These are phyloP conservation scores for Pleurostoma richardsiae DNA, from an alignment of 2,329 filamentous ascomycete species.

Conservation along the genomic window DNA sequence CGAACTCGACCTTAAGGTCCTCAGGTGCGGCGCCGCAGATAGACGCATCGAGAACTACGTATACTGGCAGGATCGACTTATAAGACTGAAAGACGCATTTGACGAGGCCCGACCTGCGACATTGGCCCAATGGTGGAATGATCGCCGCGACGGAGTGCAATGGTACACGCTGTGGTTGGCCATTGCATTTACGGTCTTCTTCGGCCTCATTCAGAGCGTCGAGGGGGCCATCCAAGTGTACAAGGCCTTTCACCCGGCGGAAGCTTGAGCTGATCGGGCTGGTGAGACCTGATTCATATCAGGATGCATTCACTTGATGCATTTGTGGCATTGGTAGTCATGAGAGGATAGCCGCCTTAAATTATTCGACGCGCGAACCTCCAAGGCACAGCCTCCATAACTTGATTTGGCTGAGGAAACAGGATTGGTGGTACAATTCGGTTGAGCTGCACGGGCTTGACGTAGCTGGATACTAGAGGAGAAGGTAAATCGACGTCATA, in stretches of 20 bases:
- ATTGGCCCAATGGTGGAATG: conserved; percentile 35
- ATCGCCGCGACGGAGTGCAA: conserved; percentile 32
- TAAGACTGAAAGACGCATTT: conserved; percentile 34
- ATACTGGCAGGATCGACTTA: conserved; percentile 36
- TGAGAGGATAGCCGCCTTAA: no score
- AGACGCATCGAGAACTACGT: conserved; percentile 25
- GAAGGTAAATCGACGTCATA: no score
- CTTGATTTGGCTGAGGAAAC: no score
- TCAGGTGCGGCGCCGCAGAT: conserved; percentile 21
- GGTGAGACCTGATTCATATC: no score
- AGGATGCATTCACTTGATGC: no score
- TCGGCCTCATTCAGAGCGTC: conserved; percentile 34
- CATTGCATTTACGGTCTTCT: conserved; percentile 27
- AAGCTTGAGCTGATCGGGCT: no score
- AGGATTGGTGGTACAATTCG: no score
- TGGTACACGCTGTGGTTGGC: conserved; percentile 44
- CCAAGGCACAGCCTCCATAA: no score
- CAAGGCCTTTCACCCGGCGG: not conserved
- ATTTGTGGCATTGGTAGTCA: no score
- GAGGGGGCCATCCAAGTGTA: conserved; percentile 35
- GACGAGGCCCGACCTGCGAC: conserved; percentile 28
- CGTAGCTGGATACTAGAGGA: no score
- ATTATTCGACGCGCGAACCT: no score
- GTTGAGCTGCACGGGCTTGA: no score
- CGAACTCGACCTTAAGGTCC: conserved; percentile 21